phyloP scores from a whole-genome alignment of 169 alveolate genomes.

The Plasmodium berghei region DNA sequence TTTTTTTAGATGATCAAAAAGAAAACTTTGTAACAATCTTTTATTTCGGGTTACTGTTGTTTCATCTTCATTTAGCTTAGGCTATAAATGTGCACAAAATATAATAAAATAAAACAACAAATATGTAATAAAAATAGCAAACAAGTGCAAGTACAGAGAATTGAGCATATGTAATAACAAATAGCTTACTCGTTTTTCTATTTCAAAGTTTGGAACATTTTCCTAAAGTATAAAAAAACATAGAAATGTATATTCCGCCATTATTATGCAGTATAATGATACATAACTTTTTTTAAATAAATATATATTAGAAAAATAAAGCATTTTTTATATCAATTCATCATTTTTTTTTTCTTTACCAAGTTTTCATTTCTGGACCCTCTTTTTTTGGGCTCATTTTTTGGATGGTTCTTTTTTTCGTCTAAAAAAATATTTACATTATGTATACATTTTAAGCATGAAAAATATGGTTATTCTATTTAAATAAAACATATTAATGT shows the following conservation, averaged over 20 bases:
- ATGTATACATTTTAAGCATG: too few relatives aligned
- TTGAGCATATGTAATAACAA: background rate
- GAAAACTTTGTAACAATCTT: slow-evolving; percentile 78
- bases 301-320: too few relatives aligned
- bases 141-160: background rate
- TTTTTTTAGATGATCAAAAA: slow-evolving; percentile 79
- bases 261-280: background rate
- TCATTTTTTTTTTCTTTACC: background rate
- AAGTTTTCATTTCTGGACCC: background rate
- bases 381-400: background rate
- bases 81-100: slow-evolving; percentile 28
- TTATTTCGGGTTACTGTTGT: slow-evolving; percentile 79
- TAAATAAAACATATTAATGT: too few relatives aligned
- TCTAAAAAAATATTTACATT: background rate
- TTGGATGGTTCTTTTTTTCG: background rate
- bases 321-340: too few relatives aligned
- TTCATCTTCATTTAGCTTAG: slow-evolving; percentile 76
- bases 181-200: slow-evolving; percentile 66
- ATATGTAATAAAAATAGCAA: background rate
- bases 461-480: too few relatives aligned
- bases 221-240: slow-evolving; percentile 19
- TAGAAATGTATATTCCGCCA: background rate
- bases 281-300: background rate
- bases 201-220: slow-evolving; percentile 22
- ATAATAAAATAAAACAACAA: background rate